Base-by-base conservation (phyloP, 306 rosid species). In the Luffa aegyptiaca region DNA sequence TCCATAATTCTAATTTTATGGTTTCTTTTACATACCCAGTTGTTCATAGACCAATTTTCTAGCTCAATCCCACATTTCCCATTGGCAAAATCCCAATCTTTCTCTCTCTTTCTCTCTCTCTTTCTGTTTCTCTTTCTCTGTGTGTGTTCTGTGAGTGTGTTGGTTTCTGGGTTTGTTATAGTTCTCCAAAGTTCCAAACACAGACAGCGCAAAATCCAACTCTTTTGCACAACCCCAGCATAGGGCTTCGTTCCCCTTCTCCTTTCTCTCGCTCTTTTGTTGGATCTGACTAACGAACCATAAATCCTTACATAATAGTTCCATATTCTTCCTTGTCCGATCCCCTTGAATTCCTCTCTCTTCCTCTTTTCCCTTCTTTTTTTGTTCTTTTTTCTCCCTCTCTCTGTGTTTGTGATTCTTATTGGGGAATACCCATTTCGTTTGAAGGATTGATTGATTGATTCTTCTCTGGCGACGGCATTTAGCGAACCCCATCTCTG, bases 211-310 rank as follows among this genome's bases (percentile, higher is more conserved):
- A 79, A 90, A 82, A 84, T 79, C 90, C 89, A 89, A 89, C 75
- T 65, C 85, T 81, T 81, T 68, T 48, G 74, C 82, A 80, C 82
- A 70, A 65, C 81, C 66, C 73, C 82, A 78, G 90, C 92, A 89
- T 92, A 83, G 94, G 93, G 92, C 90, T 89, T 84, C 85, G 89
- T 81, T 91, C 88, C 76, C 80, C 73, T 3, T 61, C 63, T 18
- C 53, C 74, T 81, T 58, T 77, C 69, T 59, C 81, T 42, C 8
- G 45, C 70, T 78, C 81, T 26, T 62, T 59, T 83, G 70, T 78
- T 78, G 81, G 81, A 78, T 78, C 81, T 62, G 81, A 45, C 5
- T 78, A 41, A 37, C 69, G 10, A 61, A 78, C 46, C 81, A 3
- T 41, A 58, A 51, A 3, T 33, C 31, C 8, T 59, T 42, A 11